Evolutionary conservation across 495 filamentous ascomycete species (phyloP).

Genomic region (Penicillium paxilli): DNA sequence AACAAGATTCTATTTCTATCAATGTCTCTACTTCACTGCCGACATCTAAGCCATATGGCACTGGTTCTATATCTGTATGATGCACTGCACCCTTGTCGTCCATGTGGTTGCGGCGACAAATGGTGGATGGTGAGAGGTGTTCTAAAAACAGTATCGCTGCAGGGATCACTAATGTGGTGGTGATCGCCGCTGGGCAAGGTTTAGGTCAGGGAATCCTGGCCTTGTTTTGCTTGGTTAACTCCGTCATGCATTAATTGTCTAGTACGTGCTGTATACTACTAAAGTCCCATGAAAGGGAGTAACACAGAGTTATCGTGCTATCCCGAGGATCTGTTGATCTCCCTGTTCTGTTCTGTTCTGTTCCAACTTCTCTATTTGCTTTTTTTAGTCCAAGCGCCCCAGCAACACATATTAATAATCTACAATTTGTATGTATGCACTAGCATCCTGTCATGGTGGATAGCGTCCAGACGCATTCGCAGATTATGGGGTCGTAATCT

Average conservation of each 20-base stretch:
- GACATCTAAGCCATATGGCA: background rate
- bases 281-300: background rate
- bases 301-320: too few relatives aligned
- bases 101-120: conserved; percentile 12
- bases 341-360: too few relatives aligned
- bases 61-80: background rate
- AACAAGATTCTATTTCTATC: background rate
- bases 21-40: background rate
- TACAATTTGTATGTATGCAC: too few relatives aligned
- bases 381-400: too few relatives aligned
- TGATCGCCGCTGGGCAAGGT: background rate
- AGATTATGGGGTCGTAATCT: background rate
- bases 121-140: background rate
- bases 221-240: too few relatives aligned
- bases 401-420: too few relatives aligned
- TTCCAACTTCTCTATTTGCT: too few relatives aligned
- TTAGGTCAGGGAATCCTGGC: background rate
- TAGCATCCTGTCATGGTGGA: too few relatives aligned
- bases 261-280: too few relatives aligned
- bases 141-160: conserved; percentile 10
- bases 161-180: background rate
- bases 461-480: background rate
- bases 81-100: conserved; percentile 1
- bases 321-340: too few relatives aligned
- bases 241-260: too few relatives aligned